phyloP scores from a whole-genome alignment of 768 basidiomycete species.

The Lenzites betulinus region DNA sequence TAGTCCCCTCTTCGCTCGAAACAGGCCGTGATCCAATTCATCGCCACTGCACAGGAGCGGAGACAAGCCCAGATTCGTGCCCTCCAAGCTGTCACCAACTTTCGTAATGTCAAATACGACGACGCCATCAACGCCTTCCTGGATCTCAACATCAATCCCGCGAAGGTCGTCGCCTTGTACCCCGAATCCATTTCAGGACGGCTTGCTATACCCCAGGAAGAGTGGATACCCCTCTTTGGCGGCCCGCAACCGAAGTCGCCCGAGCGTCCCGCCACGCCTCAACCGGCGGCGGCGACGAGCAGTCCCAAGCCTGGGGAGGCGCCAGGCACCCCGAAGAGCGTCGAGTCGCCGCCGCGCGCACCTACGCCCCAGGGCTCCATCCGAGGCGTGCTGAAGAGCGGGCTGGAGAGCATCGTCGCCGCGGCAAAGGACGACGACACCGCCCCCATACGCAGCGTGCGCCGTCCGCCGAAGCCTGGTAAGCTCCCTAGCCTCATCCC shows the following conservation, averaged over 20 bases:
- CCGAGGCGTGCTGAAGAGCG: constrained; percentile 53
- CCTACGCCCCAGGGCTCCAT: constrained; percentile 35
- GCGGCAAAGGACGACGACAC: constrained; percentile 63
- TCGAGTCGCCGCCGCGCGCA: constrained; percentile 14
- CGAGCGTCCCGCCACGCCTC: constrained; percentile 27
- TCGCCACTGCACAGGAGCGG: constrained; percentile 43
- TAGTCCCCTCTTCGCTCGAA: too few relatives aligned
- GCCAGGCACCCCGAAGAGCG: constrained; percentile 24
- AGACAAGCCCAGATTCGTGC: constrained; percentile 62
- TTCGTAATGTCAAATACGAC: constrained; percentile 68
- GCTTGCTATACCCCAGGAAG: constrained; percentile 63
- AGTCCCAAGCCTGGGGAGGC: constrained; percentile 25
- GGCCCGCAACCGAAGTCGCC: constrained; percentile 49
- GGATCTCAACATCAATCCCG: constrained; percentile 87
- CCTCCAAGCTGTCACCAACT: constrained; percentile 79
- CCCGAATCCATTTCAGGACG: constrained; percentile 81
- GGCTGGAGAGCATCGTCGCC: constrained; percentile 54
- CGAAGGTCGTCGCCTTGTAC: constrained; percentile 90
- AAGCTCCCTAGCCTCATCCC: constrained; percentile 1
- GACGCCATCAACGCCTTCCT: constrained; percentile 86
- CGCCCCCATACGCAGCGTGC: constrained; percentile 48
- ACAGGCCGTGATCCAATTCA: neutral
- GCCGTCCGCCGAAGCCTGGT: constrained; percentile 36
- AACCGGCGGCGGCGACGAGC: constrained; percentile 21
- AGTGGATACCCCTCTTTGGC: constrained; percentile 84